Conservation (phyloP, 2,329 filamentous ascomycete species). For the Xylaria polymorpha region DNA sequence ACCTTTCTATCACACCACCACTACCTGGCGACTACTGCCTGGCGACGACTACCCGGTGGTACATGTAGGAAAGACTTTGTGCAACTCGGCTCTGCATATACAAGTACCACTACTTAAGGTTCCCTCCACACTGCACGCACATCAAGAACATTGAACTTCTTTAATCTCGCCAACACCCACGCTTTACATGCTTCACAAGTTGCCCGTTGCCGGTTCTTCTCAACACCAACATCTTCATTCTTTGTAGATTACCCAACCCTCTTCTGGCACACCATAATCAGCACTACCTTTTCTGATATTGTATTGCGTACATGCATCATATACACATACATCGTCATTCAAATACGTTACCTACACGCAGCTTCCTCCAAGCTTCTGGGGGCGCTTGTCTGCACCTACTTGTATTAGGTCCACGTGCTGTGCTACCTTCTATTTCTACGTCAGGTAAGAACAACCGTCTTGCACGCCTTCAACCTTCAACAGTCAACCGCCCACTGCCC, state of each 20-base stretch:
- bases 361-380: slow-evolving; percentile 26
- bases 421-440: slow-evolving; percentile 16
- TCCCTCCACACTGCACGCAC: neutral
- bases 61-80: neutral
- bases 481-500: no score
- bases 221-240: slow-evolving; percentile 1
- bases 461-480: neutral
- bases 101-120: neutral
- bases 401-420: slow-evolving; percentile 10
- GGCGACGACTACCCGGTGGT: no score
- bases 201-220: neutral
- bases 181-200: neutral
- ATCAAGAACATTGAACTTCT: neutral
- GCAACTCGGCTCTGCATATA: neutral
- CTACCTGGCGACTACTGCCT: no score
- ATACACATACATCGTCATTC: slow-evolving; percentile 11
- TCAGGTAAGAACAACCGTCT: slow-evolving; percentile 29
- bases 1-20: no score
- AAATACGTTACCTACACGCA: slow-evolving; percentile 5
- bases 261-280: neutral
- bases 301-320: slow-evolving; percentile 13
- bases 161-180: neutral
- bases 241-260: neutral
- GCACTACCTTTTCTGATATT: slow-evolving; percentile 17
- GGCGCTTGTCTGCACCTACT: slow-evolving; percentile 29